These are phyloP conservation scores for Mortierella polycephala DNA, from an alignment of 371 early-diverging fungal genomes.

Conservation along the genomic window DNA sequence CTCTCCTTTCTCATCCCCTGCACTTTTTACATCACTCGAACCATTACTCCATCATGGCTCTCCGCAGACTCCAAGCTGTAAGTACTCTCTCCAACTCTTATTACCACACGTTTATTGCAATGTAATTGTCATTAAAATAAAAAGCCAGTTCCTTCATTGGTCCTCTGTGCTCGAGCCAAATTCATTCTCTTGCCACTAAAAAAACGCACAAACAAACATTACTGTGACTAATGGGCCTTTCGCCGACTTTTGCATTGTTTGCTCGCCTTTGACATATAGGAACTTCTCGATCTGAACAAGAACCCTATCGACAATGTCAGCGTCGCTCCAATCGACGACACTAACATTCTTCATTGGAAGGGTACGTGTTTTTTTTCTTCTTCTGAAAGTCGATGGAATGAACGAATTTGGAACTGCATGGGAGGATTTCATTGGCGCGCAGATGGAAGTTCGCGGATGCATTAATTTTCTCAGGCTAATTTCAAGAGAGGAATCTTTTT, in stretches of 20 bases:
- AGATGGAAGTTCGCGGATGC: too few species aligned
- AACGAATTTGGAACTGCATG: not conserved
- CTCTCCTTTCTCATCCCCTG: not conserved
- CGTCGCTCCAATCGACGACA: slow-evolving; percentile 74
- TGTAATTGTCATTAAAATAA: too few species aligned
- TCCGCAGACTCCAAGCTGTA: slow-evolving; percentile 53
- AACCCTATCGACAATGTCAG: slow-evolving; percentile 74
- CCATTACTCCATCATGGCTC: slow-evolving; percentile 24
- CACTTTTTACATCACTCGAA: not conserved
- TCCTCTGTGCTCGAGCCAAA: too few species aligned
- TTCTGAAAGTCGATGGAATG: not conserved
- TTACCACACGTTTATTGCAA: too few species aligned
- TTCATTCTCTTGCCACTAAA: too few species aligned
- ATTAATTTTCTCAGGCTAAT: too few species aligned
- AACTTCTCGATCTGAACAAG: slow-evolving; percentile 74
- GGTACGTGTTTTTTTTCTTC: slow-evolving; percentile 55
- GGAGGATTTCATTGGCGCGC: not conserved
- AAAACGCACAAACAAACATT: not conserved
- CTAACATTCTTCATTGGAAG: slow-evolving; percentile 83
- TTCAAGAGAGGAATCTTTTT: too few species aligned
- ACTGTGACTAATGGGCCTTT: not conserved
- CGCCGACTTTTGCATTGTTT: not conserved
- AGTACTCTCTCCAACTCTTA: not conserved
- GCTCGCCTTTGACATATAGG: slow-evolving; percentile 57
- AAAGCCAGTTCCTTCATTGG: too few species aligned